Base-by-base conservation (phyloP, 352 stramenopile genomes). In the Globisporangium paddicum region DNA sequence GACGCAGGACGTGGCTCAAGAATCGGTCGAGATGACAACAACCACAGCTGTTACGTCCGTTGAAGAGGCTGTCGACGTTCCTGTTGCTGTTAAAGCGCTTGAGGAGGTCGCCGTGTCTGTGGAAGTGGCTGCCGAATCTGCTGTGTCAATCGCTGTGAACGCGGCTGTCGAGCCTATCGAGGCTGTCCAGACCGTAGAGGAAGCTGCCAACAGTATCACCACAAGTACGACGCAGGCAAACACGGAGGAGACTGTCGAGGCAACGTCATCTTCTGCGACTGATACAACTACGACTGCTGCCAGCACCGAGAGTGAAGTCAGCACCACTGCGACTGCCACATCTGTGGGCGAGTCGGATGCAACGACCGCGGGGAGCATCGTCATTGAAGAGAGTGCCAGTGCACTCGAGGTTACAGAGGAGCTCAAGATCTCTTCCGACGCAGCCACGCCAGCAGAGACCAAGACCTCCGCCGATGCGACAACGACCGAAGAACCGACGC, bases 121-220 rank as follows among this genome's bases (percentile, higher is more conserved):
- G 9, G 51, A 59, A 40, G 19, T 14, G n/a, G n/a, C n/a, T 28
- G 28, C 37, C 16, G 49, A 66, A 2, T 66, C 72, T 32, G 59
- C 69, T 0, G 55, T 66, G 23, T 48, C 41, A 47, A n/a, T 25
- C 19, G 13, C n/a, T 16, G 16, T 28, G 3, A 19, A 26, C 23
- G 16, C 41, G 34, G 19, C 25, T 47, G 21, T 18, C 19, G 42
- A 45, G 10, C n/a, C n/a, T n/a, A n/a, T n/a, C n/a, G 16, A 48
- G 34, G 19, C 25, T 47, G 21, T 18, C 19, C 37, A 45, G 10
- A 23, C 28, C 16, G 14, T 35, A 26, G 35, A 14, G 5, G 34
- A 46, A 26, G 7, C 35, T 9, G 2, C 23, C 10, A 16, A 40
- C 18, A 1, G 13, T 23, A 25, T 35, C 13, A 21, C 21, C 18